Base-by-base conservation (phyloP, 1,284 basidiomycete genomes). In the Caloboletus firmus region DNA sequence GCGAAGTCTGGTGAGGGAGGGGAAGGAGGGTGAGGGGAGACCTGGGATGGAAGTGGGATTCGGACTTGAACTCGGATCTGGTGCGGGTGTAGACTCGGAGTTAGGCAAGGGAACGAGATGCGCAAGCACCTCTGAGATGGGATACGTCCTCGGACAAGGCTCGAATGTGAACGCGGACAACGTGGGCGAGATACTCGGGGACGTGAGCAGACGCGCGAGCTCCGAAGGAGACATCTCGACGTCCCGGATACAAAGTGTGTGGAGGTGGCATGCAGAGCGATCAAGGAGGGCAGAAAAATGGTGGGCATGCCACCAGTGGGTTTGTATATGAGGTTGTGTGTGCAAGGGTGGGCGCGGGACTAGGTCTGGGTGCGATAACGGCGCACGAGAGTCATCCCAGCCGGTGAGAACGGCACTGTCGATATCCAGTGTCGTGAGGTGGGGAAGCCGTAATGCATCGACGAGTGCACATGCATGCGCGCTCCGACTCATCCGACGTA, bases 211-310 rank as follows among this genome's bases (percentile, higher is more conserved):
- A 11, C 58, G 65, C 1, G n/a, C n/a, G 7, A 64, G 61, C 41
- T 64, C 62, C 26, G 22, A n/a, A 15, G 59, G 61, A 18, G 65
- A 64, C 40, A 64, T 62, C 11, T 64, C 65, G 12, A 65, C 59
- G 20, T 66, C 54, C 7, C 41, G 61, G 20, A 64, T 65, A 13
- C 43, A 49, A n/a, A 63, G 57, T 7, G 66, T 45, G 13, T 52
- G 54, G 5, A 64, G 58, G 35, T 54, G 64, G 15, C 64, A 68
- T 7, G 32, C 56, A 2, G 64, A 65, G 10, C 64, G 64, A 30
- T 57, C 50, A 1, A 65, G 53, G 20, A 65, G 55, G 10, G 58
- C 55, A 22, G 66, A 68, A 12, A 68, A 68, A 26, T 65, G 62
- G 9, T 30, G 49, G 3, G 52, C 56, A 43, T 65, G 64, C 64